Evolutionary conservation across 495 filamentous ascomycete genomes (phyloP).

Genomic region (Hyaloscypha variabilis): DNA sequence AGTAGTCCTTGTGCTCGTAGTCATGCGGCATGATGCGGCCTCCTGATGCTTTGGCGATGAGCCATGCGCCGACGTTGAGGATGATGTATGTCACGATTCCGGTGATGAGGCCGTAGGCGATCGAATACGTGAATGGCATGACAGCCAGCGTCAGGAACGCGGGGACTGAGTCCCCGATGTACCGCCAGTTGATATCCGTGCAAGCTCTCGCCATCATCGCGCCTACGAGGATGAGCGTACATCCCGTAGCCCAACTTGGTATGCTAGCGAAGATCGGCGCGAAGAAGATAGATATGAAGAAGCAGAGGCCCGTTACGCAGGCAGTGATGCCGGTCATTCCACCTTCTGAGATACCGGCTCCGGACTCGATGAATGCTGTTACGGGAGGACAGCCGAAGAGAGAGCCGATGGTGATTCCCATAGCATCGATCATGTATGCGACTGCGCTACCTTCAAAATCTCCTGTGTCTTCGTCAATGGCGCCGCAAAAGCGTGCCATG

Average conservation of each 20-base stretch:
- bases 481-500: constrained; percentile 77
- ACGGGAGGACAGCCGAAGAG: constrained; percentile 75
- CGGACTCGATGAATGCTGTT: constrained; percentile 82
- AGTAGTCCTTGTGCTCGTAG: constrained; percentile 71
- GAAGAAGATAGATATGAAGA: constrained; percentile 87
- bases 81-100: constrained; percentile 75
- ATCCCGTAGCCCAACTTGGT: constrained; percentile 82
- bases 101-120: constrained; percentile 67
- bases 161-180: constrained; percentile 75
- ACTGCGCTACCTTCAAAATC: constrained; percentile 80
- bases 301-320: constrained; percentile 73
- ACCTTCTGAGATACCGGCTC: constrained; percentile 82
- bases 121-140: constrained; percentile 86
- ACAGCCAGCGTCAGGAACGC: constrained; percentile 78
- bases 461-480: constrained; percentile 70
- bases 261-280: constrained; percentile 85
- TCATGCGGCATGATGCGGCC: constrained; percentile 73
- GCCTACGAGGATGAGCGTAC: constrained; percentile 78
- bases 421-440: constrained; percentile 78
- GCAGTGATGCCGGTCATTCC: constrained; percentile 81
- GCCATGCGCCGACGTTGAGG: constrained; percentile 66
- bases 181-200: constrained; percentile 82
- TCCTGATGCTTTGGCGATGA: constrained; percentile 62
- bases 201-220: constrained; percentile 77
- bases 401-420: constrained; percentile 76